phyloP scores from a whole-genome alignment of 2,329 filamentous ascomycete genomes.

The Ophiosphaerella korrae region DNA sequence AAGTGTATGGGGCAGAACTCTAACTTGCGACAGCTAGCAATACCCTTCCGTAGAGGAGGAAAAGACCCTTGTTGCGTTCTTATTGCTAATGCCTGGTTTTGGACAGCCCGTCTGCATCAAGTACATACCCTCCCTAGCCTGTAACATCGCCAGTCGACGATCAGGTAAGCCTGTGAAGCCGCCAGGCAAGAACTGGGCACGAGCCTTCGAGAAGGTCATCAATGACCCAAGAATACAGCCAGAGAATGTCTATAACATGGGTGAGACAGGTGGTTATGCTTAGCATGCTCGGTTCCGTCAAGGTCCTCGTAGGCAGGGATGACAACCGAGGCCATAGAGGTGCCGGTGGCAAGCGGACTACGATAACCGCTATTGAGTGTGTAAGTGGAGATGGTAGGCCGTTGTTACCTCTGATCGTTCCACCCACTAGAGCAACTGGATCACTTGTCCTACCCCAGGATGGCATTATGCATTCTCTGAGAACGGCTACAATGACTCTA shows the following conservation, averaged over 20 bases:
- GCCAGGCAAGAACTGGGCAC: conserved; percentile 6
- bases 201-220: conserved; percentile 6
- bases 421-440: conserved; percentile 22
- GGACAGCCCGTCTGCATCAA: conserved; percentile 11
- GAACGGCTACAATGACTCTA: conserved; percentile 33
- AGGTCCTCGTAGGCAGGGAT: conserved; percentile 19
- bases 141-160: conserved; percentile 3
- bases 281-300: no score
- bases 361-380: conserved; percentile 20
- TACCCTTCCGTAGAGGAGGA: conserved; percentile 37
- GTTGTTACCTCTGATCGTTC: conserved; percentile 18
- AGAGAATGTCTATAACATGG: conserved; percentile 25
- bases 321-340: conserved; percentile 14
- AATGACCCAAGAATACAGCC: conserved; percentile 12
- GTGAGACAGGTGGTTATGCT: no score
- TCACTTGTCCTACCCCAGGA: conserved; percentile 14
- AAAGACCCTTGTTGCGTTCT: conserved; percentile 25
- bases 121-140: conserved; percentile 12
- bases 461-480: conserved; percentile 20
- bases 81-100: conserved; percentile 13
- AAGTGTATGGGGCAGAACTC: no score
- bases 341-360: conserved; percentile 19
- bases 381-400: conserved; percentile 17
- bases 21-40: no score
- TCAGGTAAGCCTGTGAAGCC: not conserved